Conservation (phyloP, 805 yeast species). For the Alloascoidea hylecoeti region DNA sequence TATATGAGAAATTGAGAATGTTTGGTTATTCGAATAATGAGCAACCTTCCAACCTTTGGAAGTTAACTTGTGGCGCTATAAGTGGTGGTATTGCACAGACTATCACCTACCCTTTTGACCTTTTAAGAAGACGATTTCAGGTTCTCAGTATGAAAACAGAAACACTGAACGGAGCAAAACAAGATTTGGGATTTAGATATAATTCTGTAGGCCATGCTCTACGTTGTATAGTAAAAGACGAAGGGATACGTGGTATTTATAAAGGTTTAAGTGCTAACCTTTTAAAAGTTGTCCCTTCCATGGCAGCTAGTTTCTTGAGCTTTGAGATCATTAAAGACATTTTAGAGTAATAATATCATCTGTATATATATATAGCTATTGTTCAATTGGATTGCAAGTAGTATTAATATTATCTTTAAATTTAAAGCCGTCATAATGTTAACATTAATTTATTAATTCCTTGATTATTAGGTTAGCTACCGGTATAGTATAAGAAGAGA, state of each 20-base stretch:
- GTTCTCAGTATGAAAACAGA: slow-evolving; percentile 82
- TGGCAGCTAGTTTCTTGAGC: slow-evolving; percentile 92
- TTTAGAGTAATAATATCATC: slow-evolving; percentile 6
- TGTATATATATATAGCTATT: too few species aligned
- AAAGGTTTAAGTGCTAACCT: slow-evolving; percentile 42
- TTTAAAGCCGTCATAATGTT: too few species aligned
- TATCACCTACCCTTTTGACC: slow-evolving; percentile 81
- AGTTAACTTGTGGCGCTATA: slow-evolving; percentile 67
- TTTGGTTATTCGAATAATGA: slow-evolving; percentile 21
- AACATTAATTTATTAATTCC: too few species aligned
- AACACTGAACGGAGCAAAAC: too few species aligned
- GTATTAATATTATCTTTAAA: too few species aligned
- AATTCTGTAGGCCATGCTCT: neutral
- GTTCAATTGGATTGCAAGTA: too few species aligned
- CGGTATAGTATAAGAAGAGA: too few species aligned
- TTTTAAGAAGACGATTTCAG: slow-evolving; percentile 80
- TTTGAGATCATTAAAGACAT: slow-evolving; percentile 56
- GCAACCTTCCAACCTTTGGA: slow-evolving; percentile 31
- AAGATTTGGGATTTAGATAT: slow-evolving; percentile 15
- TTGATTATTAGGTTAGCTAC: too few species aligned
- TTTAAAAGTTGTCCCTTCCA: slow-evolving; percentile 84
- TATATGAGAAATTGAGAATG: slow-evolving; percentile 73
- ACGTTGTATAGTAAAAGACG: neutral
- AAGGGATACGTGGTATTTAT: neutral
- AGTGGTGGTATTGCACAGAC: slow-evolving; percentile 88